phyloP scores from a whole-genome alignment of 441 rosid genomes.

The Brassica hybrid region DNA sequence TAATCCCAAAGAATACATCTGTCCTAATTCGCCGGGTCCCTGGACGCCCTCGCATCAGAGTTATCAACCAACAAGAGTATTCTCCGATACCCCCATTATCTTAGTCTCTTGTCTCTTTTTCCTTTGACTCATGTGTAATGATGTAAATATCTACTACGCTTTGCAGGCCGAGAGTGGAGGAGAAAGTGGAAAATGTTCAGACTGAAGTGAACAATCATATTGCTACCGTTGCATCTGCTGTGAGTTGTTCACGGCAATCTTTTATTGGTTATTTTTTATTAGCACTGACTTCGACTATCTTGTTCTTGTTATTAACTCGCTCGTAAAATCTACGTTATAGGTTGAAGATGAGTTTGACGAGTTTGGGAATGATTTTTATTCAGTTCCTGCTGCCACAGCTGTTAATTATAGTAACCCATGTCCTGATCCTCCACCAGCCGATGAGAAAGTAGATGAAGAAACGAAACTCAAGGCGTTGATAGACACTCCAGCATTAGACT shows the following conservation, averaged over 20 bases:
- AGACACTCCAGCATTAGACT: constrained; percentile 94
- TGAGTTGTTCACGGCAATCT: constrained; percentile 47
- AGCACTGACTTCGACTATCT: too few species aligned
- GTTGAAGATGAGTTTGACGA: constrained; percentile 96
- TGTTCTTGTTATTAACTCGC: constrained; percentile 5
- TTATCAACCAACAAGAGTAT: constrained; percentile 88
- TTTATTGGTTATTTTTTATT: too few species aligned
- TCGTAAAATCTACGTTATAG: constrained; percentile 47
- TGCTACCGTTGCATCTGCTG: constrained; percentile 61
- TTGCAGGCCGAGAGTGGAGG: constrained; percentile 72
- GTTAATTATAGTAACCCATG: constrained; percentile 56
- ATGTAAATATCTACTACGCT: constrained; percentile 30
- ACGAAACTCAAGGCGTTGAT: constrained; percentile 88
- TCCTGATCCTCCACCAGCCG: constrained; percentile 64
- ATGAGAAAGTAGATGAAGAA: constrained; percentile 78
- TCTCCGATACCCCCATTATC: constrained; percentile 10
- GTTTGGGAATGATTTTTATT: constrained; percentile 94
- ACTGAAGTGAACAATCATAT: constrained; percentile 53
- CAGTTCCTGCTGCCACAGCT: constrained; percentile 72
- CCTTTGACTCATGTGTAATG: constrained; percentile 12
- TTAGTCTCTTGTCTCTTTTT: constrained; percentile 33
- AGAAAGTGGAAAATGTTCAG: constrained; percentile 52
- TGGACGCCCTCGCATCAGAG: constrained; percentile 92
- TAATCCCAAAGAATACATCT: constrained; percentile 96
- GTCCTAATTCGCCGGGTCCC: constrained; percentile 98